Conservation (phyloP, 129 eudicot species). For the Lactuca saligna region DNA sequence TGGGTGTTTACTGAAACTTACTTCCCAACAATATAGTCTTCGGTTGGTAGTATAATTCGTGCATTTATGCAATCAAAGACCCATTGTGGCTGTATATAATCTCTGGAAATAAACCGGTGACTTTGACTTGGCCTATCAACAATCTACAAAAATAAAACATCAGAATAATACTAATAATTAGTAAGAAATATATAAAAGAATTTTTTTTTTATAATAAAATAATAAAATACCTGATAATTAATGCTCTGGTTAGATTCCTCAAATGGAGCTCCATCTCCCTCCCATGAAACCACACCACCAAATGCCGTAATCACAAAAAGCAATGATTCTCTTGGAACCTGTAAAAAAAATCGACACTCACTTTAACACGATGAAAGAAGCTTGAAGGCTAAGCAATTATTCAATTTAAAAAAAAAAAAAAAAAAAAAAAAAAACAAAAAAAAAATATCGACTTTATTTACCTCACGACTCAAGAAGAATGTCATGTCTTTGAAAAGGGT, state of each 20-base stretch:
- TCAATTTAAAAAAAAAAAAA: too few relatives aligned
- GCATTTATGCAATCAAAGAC: conserved; percentile 84
- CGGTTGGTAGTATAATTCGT: conserved; percentile 70
- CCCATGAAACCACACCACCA: conserved; percentile 89
- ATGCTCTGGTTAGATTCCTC: conserved; percentile 66
- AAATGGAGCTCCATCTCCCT: conserved; percentile 84
- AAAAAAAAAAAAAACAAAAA: too few relatives aligned
- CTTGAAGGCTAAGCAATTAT: too few relatives aligned
- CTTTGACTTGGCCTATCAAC: conserved; percentile 86
- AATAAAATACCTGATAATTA: conserved; percentile 58
- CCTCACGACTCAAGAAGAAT: conserved; percentile 88
- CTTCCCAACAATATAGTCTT: conserved; percentile 82
- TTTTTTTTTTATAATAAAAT: background rate
- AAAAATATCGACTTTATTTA: background rate
- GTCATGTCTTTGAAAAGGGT: conserved; percentile 54
- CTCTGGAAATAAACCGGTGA: conserved; percentile 65
- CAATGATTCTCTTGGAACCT: conserved; percentile 87
- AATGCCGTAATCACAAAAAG: conserved; percentile 85
- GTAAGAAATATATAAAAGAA: background rate
- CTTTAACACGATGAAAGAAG: too few relatives aligned
- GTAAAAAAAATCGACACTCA: background rate
- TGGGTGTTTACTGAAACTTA: conserved; percentile 21
- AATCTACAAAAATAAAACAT: conserved; percentile 47
- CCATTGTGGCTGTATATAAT: conserved; percentile 93
- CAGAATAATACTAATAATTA: background rate